phyloP scores from a whole-genome alignment of 805 yeast genomes.

The Yarrowia sp. region DNA sequence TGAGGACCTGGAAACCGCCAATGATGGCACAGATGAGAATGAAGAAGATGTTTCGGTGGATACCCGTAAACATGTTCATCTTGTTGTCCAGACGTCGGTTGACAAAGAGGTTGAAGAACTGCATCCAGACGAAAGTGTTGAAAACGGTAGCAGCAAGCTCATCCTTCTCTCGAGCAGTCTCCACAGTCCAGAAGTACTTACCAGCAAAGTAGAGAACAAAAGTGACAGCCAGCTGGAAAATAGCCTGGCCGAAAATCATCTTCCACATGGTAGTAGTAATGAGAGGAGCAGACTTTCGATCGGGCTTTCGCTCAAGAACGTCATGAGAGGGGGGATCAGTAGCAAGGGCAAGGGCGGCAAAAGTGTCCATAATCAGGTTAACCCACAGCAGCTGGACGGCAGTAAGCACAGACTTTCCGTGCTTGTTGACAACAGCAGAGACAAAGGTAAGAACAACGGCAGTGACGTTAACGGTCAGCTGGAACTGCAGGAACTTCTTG shows the following conservation, averaged over 20 bases:
- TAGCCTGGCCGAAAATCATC: constrained; percentile 88
- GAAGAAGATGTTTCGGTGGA: constrained; percentile 81
- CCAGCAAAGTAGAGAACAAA: constrained; percentile 83
- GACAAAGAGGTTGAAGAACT: constrained; percentile 87
- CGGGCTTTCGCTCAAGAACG: constrained; percentile 76
- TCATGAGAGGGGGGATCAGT: constrained; percentile 93
- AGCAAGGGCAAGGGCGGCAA: constrained; percentile 96
- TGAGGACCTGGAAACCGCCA: constrained; percentile 79
- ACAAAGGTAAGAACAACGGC: constrained; percentile 95
- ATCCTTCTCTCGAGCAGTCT: constrained; percentile 44
- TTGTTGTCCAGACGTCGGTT: constrained; percentile 84
- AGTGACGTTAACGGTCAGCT: constrained; percentile 91
- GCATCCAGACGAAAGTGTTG: constrained; percentile 97
- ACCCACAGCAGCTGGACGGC: constrained; percentile 98
- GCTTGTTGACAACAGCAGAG: constrained; percentile 80
- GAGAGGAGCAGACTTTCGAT: constrained; percentile 72
- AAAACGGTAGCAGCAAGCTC: constrained; percentile 83
- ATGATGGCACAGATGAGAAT: constrained; percentile 67
- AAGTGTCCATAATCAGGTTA: constrained; percentile 94
- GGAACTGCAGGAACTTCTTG: constrained; percentile 94
- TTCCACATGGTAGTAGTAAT: constrained; percentile 96
- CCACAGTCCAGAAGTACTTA: constrained; percentile 47
- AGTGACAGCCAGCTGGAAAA: constrained; percentile 74
- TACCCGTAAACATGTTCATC: constrained; percentile 78
- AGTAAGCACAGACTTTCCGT: constrained; percentile 82